Evolutionary conservation across 192 early-diverging fungal species (phyloP), one percentile per base, ranked within the genome.

Genomic region (Mortierella claussenii): DNA sequence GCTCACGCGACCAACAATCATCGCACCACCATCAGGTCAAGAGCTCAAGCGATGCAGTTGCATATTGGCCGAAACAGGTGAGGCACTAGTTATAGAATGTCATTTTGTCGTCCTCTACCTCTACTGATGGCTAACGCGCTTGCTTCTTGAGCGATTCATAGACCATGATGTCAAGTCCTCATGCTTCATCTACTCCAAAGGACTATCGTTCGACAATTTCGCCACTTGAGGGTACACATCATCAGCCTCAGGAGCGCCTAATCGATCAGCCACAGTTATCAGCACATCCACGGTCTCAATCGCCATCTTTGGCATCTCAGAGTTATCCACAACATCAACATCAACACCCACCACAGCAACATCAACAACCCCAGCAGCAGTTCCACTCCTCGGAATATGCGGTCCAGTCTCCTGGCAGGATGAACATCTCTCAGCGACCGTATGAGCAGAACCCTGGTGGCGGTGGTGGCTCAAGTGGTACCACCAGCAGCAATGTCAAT

Each of bases 11-110:
- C 9, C 44, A 54, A 10, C 27, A 32, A 20, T 23, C 48, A n/a
- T 42, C 33, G 34, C 47, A 51, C 47, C 47, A 1, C 3, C 48
- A 28, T 23, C 45, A 47, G 11, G 24, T 46, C 3, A 58, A 58
- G 18, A n/a, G 8, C 15, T 46, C 56, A 1, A 58, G 27, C 27
- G 44, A 60, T 21, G 53, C 53, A 3, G 8, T 42, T 11, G 63
- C 34, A 30, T 55, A 65, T n/a, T 65, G 52, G 53, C 44, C 63
- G 0, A 56, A 65, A 17, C 52, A 55, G 51, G 63, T 65, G 55
- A 46, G 18, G 28, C 23, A 10, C 13, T 40, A 13, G 37, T 40
- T 10, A 40, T 8, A 43, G 4, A 17, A 4, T 28, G 17, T 45
- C 24, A 6, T 20, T 20, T 8, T 1, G 28, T 4, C 13, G 11